Evolutionary conservation across 768 basidiomycete genomes (phyloP).

Genomic region (Rossbeevera mucosa): DNA sequence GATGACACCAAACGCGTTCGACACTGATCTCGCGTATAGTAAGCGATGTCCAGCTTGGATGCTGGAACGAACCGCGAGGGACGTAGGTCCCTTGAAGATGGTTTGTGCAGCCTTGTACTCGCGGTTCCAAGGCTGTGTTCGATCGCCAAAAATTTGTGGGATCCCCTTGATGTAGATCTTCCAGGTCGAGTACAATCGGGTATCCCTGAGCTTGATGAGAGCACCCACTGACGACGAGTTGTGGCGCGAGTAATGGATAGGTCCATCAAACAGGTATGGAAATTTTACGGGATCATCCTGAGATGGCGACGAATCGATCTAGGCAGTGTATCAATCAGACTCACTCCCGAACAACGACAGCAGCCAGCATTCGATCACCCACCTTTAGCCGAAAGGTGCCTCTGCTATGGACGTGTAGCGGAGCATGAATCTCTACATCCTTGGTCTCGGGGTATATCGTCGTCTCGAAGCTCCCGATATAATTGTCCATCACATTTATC

Average conservation of each 20-base stretch:
- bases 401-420: conserved; percentile 42
- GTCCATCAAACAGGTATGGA: conserved; percentile 70
- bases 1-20: conserved; percentile 61
- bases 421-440: conserved; percentile 58
- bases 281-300: conserved; percentile 35
- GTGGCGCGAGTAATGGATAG: conserved; percentile 66
- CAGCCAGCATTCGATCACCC: conserved; percentile 30
- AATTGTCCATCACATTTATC: conserved; percentile 47
- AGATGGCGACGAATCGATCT: conserved; percentile 57
- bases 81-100: conserved; percentile 61
- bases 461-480: conserved; percentile 58
- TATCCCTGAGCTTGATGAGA: conserved; percentile 56
- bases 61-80: conserved; percentile 58
- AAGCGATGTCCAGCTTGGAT: conserved; percentile 71
- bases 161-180: conserved; percentile 63
- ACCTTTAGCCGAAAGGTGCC: conserved; percentile 74
- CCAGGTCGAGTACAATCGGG: conserved; percentile 74
- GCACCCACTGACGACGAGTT: conserved; percentile 65
- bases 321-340: conserved; percentile 2
- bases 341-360: neutral
- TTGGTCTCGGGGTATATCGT: conserved; percentile 52
- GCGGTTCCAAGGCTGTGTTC: conserved; percentile 61
- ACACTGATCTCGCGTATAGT: conserved; percentile 65
- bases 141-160: conserved; percentile 54
- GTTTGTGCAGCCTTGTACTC: conserved; percentile 65